phyloP scores from a whole-genome alignment of 805 yeast species.

The Osmozyma mogii region DNA sequence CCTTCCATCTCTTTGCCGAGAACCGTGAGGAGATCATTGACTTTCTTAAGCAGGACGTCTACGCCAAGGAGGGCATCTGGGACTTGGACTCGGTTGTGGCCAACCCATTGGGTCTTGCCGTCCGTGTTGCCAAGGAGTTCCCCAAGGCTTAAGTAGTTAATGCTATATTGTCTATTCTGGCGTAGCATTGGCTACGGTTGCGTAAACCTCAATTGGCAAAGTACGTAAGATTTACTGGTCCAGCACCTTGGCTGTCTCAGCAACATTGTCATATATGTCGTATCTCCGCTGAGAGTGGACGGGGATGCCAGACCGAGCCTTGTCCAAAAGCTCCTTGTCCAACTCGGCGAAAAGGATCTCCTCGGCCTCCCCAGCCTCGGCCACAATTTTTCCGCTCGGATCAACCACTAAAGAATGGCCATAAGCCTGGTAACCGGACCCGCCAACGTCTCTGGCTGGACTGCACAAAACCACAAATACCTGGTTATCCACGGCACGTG shows the following conservation, averaged over 20 bases:
- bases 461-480: slow-evolving; percentile 68
- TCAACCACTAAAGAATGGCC: slow-evolving; percentile 61
- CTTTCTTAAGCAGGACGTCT: slow-evolving; percentile 55
- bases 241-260: slow-evolving; percentile 7
- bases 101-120: slow-evolving; percentile 41
- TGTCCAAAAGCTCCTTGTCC: slow-evolving; percentile 50
- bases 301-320: slow-evolving; percentile 62
- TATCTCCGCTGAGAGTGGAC: slow-evolving; percentile 63
- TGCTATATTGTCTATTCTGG: no score
- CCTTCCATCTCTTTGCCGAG: slow-evolving; percentile 55
- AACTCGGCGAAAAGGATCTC: slow-evolving; percentile 68
- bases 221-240: slow-evolving; percentile 5
- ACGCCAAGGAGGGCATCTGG: slow-evolving; percentile 65
- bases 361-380: slow-evolving; percentile 75
- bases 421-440: slow-evolving; percentile 49
- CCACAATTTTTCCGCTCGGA: slow-evolving; percentile 52
- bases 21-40: slow-evolving; percentile 59
- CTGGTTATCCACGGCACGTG: slow-evolving; percentile 61
- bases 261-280: slow-evolving; percentile 46
- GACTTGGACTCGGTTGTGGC: slow-evolving; percentile 56
- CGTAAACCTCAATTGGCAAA: no score
- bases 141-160: no score
- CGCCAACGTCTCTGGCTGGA: slow-evolving; percentile 71
- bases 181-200: no score
- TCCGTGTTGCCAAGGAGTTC: slow-evolving; percentile 28